Evolutionary conservation across 495 filamentous ascomycete genomes (phyloP), one percentile per base, ranked within the genome.

Genomic region (Penicillium maclennaniae): DNA sequence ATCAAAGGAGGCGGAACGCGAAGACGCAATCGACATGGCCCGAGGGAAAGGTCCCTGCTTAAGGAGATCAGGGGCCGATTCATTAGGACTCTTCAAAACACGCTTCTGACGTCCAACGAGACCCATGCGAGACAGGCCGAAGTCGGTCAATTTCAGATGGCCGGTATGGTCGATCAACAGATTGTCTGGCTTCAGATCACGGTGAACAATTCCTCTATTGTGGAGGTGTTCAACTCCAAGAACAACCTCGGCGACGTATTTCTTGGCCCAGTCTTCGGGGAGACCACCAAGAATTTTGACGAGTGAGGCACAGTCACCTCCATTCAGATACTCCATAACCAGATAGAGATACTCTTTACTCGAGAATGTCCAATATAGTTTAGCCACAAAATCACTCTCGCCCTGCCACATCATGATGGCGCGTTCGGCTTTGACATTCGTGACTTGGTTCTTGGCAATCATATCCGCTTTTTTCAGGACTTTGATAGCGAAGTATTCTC

Each of bases 371-470:
- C 93, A 98, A 72, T 97, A 97, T 6, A 98, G 78, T 70, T 98
- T 98, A 15, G 93, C 93, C 45, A 98, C 93, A 70, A 97, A 98
- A 57, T 98, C 93, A 69, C 93, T 98, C 65, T 97, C 93, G 23
- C 95, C 95, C 74, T 98, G 95, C 85, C 93, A 96, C 95, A 98
- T 98, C 93, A 98, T 97, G 61, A 98, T 98, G n/a, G 95, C 95
- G 56, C 93, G 82, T 70, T 98, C 93, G 10, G 95, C 93, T 72
- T 97, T 96, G 56, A 98, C 93, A 65, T 98, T 98, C 43, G 92
- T 96, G 61, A 97, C 91, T 68, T 98, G 93, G 69, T 98, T 98
- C 69, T 98, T 98, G 47, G 95, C 95, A 56, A 98, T 89, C 93
- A 98, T 98, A 73, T 98, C 93, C 9, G 95, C 92, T 67, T 98